Percentiles rank a stretch among this genome's conserved stretches.
phyloP scores from a whole-genome alignment of 2,329 filamentous ascomycete species.

The Arthrobotrys musiformis region DNA sequence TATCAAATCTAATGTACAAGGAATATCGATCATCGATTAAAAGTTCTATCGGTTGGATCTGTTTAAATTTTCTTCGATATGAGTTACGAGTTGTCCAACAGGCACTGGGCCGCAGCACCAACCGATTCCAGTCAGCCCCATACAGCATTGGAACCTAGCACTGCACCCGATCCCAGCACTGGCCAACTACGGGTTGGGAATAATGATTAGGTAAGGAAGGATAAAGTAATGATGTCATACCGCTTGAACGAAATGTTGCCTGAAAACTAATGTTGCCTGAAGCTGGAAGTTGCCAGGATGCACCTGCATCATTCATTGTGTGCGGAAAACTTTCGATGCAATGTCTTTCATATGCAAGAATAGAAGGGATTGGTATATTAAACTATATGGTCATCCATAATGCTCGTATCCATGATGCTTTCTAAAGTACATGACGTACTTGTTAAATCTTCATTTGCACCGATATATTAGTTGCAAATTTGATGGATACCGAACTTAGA shows the following conservation, averaged over 20 bases:
- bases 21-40: conserved; percentile 1
- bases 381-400: not conserved
- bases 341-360: not conserved
- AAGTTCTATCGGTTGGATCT: not conserved
- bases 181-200: not conserved
- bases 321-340: not conserved
- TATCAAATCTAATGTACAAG: not conserved
- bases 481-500: not conserved
- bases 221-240: not conserved
- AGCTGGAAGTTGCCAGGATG: too few relatives aligned
- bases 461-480: conserved; percentile 1
- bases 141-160: not conserved
- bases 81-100: not conserved
- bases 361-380: not conserved
- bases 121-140: not conserved
- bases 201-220: not conserved
- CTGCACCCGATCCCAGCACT: not conserved
- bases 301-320: not conserved
- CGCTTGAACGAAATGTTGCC: not conserved
- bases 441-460: not conserved
- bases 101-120: not conserved
- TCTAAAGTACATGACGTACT: not conserved
- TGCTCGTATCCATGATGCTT: not conserved
- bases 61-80: conserved; percentile 7
- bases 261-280: too few relatives aligned